Conservation (phyloP, 805 yeast species). For the Saccharomyces eubayanus region DNA sequence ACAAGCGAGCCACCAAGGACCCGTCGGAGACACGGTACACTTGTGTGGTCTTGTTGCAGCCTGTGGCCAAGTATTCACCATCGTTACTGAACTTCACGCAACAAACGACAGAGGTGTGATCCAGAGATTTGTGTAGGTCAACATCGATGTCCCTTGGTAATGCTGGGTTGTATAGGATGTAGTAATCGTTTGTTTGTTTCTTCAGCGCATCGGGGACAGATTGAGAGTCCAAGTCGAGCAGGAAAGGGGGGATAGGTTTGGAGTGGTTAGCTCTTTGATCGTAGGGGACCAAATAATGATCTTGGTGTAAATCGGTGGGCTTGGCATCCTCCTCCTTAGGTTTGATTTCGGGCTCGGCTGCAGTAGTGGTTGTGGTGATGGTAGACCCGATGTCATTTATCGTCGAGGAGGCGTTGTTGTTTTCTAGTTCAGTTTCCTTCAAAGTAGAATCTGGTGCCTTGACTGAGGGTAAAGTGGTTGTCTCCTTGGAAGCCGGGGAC, state of each 20-base stretch:
- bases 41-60: conserved; percentile 92
- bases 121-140: conserved; percentile 80
- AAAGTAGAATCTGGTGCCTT: not conserved
- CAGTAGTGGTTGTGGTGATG: conserved; percentile 6
- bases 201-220: conserved; percentile 68
- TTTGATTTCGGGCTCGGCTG: conserved; percentile 9
- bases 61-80: conserved; percentile 90
- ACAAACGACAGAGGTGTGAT: conserved; percentile 91
- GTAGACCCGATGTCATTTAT: conserved; percentile 4
- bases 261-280: conserved; percentile 41
- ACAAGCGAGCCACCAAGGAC: conserved; percentile 73
- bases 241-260: conserved; percentile 74
- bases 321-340: conserved; percentile 12
- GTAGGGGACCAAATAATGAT: conserved; percentile 33
- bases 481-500: conserved; percentile 9
- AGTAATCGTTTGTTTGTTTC: conserved; percentile 78
- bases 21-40: conserved; percentile 91
- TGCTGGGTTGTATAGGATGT: conserved; percentile 83
- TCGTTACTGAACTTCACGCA: conserved; percentile 89
- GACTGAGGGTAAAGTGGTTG: conserved; percentile 4
- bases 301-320: conserved; percentile 14
- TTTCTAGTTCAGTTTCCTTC: not conserved
- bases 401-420: conserved; percentile 1
- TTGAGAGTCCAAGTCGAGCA: conserved; percentile 70
- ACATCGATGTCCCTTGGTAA: conserved; percentile 71